Percentiles rank a stretch among this genome's conserved stretches.
phyloP scores from a whole-genome alignment of 208 protist genomes.

The Tritrichomonas musculus region DNA sequence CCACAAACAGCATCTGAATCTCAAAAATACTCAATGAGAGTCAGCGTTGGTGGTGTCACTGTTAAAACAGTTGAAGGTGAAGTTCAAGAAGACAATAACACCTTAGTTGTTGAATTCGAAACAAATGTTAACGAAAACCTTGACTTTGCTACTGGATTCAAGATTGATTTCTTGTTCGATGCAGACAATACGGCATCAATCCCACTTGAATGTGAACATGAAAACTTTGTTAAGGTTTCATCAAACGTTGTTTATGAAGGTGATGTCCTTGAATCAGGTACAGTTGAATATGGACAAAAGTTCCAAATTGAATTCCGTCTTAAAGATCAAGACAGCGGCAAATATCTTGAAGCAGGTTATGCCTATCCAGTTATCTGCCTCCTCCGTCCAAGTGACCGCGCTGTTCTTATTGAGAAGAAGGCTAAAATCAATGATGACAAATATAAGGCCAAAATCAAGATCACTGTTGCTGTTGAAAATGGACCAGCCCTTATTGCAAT shows the following conservation, averaged over 20 bases:
- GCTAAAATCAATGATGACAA: background rate
- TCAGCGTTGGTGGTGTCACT: background rate
- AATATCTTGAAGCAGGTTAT: background rate
- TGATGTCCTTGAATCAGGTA: background rate
- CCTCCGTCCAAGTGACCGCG: background rate
- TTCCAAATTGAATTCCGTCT: background rate
- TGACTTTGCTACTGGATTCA: conserved; percentile 5
- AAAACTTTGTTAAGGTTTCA: background rate
- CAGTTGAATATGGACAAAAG: background rate
- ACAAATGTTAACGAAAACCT: conserved; percentile 11
- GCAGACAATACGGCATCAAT: background rate
- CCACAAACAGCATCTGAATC: background rate
- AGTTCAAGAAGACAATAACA: background rate
- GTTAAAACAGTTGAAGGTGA: conserved; percentile 29
- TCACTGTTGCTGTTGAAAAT: background rate
- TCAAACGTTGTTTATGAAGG: background rate
- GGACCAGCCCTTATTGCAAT: background rate
- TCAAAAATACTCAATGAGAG: background rate
- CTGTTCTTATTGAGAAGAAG: background rate
- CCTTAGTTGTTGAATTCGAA: background rate
- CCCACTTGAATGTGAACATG: background rate
- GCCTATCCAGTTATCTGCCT: background rate
- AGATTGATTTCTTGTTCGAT: background rate
- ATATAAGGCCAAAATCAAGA: background rate
- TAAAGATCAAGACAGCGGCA: background rate